phyloP scores from a whole-genome alignment of 2,329 filamentous ascomycete genomes.

The Pezicula radicicola region DNA sequence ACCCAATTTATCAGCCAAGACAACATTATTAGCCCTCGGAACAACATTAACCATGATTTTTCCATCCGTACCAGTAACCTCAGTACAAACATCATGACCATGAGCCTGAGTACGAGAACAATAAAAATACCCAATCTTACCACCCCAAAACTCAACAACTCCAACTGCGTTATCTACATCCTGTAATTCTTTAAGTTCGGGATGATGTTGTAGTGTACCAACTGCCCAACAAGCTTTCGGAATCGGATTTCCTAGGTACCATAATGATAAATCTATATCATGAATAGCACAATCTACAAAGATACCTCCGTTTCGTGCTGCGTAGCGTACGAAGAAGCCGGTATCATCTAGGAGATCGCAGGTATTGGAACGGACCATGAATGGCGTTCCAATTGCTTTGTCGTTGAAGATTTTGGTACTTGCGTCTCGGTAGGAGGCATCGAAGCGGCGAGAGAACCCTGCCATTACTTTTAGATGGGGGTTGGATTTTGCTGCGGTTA shows the following conservation, averaged over 20 bases:
- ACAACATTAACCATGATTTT: constrained; percentile 32
- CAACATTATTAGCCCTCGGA: constrained; percentile 23
- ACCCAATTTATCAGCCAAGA: constrained; percentile 18
- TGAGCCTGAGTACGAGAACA: constrained; percentile 38
- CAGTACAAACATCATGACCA: constrained; percentile 40
- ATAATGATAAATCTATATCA: constrained; percentile 40
- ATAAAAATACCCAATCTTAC: constrained; percentile 41
- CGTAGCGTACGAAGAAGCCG: constrained; percentile 41
- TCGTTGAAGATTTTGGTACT: constrained; percentile 31
- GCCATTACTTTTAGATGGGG: constrained; percentile 39
- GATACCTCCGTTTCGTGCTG: constrained; percentile 36
- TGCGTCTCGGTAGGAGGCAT: constrained; percentile 37
- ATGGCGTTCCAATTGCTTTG: constrained; percentile 33
- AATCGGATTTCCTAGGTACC: constrained; percentile 33
- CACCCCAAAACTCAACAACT: constrained; percentile 40
- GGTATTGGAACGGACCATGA: constrained; percentile 38
- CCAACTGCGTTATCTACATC: constrained; percentile 42
- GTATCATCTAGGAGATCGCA: constrained; percentile 34
- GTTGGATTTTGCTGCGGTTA: constrained; percentile 31
- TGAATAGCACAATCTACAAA: constrained; percentile 42
- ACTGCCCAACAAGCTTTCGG: constrained; percentile 34
- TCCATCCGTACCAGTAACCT: constrained; percentile 37
- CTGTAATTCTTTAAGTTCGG: constrained; percentile 32
- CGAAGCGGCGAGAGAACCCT: constrained; percentile 42
- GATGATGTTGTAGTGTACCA: constrained; percentile 32